Base-by-base conservation (phyloP, 2,329 filamentous ascomycete genomes). In the Cytospora piceicola region DNA sequence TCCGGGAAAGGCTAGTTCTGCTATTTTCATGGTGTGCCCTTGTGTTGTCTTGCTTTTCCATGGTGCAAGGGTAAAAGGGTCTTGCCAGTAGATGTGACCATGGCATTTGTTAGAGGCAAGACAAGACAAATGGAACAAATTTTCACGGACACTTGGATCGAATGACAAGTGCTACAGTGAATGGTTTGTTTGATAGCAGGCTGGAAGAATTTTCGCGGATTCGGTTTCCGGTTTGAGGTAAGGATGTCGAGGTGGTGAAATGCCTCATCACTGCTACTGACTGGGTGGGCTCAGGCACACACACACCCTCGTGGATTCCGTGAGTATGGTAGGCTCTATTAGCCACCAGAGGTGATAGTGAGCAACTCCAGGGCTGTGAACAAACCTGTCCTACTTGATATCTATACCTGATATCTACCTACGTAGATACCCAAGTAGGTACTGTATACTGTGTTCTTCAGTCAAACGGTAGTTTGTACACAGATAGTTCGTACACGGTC, bases 51-150 rank as follows among this genome's bases (percentile, higher is more conserved):
- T 51, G 60, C 29, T 51, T 63, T 39, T 57, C 60, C 34, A 49
- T 56, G 29, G 54, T 15, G 39, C 54, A 46, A 57, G 42, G 65
- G 24, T 53, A 59, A 59, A 42, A 53, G 42, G 46, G 53, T 39
- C 58, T 27, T 42, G 63, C 34, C 61, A 64, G 62, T 56, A 34
- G 63, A 62, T 57, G 56, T 20, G 61, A 64, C 36, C 39, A 63
- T 62, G 34, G 59, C 58, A 57, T 36, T 24, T 52, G 24, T 58
- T 63, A 59, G 58, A 65, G 59, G 60, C 46, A 46, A 63, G 29
- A 53, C 46, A 46, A 63, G 29, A 53, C 39, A 24, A 65, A 63
- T 63, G 39, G 53, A 27, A 49, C 46, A 63, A 63, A n/a, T 53
- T 12, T 46, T 27, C 42, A 58, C 30, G n/a, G 58, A 20, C 32